These are phyloP conservation scores for Brasenia schreberi DNA, from an alignment of 164 flowering plant species.

Conservation along the genomic window DNA sequence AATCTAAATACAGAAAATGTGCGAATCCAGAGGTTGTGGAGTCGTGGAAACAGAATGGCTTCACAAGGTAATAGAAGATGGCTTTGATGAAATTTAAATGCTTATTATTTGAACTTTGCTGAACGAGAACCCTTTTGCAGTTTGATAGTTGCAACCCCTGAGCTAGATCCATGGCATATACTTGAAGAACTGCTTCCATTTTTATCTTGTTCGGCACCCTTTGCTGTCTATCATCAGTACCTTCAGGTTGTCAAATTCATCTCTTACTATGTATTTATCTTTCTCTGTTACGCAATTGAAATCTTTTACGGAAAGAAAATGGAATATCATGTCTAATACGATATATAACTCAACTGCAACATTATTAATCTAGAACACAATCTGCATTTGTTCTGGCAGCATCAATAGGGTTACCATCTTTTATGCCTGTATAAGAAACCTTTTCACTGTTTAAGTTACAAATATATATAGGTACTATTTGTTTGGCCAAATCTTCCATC, in stretches of 20 bases:
- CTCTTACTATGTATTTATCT: background rate
- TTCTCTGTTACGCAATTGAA: background rate
- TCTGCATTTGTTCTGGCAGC: too few relatives aligned
- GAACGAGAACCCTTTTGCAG: constrained; percentile 26
- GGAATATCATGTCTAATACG: too few relatives aligned
- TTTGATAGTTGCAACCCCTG: constrained; percentile 83
- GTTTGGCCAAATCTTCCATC: too few relatives aligned
- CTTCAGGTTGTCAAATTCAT: constrained; percentile 44
- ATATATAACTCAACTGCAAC: too few relatives aligned
- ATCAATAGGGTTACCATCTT: too few relatives aligned
- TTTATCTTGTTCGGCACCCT: constrained; percentile 78
- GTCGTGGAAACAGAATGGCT: constrained; percentile 79
- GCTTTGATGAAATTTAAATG: background rate
- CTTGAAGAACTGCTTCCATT: constrained; percentile 66
- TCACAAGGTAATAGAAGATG: constrained; percentile 46
- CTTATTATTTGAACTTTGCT: background rate
- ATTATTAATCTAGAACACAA: too few relatives aligned
- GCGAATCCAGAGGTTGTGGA: constrained; percentile 42
- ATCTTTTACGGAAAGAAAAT: too few relatives aligned
- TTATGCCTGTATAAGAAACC: too few relatives aligned
- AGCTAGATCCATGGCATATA: constrained; percentile 59
- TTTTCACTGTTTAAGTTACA: too few relatives aligned
- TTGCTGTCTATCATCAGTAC: constrained; percentile 83
- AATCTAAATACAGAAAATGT: constrained; percentile 53
- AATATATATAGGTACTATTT: too few relatives aligned